Conservation (phyloP, 306 rosid genomes). For the Echinosophora koreensis region DNA sequence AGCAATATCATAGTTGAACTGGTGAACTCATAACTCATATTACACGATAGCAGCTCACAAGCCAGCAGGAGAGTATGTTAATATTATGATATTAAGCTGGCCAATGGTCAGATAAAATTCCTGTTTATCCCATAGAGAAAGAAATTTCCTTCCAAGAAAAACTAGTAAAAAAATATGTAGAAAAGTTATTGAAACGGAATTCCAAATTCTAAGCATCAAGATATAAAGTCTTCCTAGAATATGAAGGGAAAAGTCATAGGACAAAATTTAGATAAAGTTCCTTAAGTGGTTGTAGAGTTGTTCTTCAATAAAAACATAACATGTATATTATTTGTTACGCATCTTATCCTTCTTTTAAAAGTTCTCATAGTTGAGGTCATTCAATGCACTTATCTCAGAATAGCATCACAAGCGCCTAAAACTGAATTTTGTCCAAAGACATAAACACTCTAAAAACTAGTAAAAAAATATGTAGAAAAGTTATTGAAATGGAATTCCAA, state of each 20-base stretch:
- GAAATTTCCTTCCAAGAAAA: slow-evolving; percentile 8
- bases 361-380: not conserved
- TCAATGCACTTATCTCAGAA: not conserved
- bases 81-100: slow-evolving; percentile 15
- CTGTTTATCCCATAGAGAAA: slow-evolving; percentile 24
- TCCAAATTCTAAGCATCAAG: not conserved
- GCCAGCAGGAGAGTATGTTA: not conserved
- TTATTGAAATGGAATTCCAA: slow-evolving; percentile 2
- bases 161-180: not conserved
- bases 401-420: not conserved
- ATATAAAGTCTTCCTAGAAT: slow-evolving; percentile 7
- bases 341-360: not conserved
- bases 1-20: slow-evolving; percentile 12
- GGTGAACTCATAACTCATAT: slow-evolving; percentile 30
- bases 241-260: not conserved
- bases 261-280: not conserved
- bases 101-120: slow-evolving; percentile 15
- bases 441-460: too few relatives aligned
- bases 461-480: not conserved
- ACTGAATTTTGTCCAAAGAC: not conserved
- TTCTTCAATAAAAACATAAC: not conserved
- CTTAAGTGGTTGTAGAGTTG: not conserved
- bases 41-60: slow-evolving; percentile 10
- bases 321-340: not conserved
- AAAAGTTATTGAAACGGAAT: slow-evolving; percentile 6